These are phyloP conservation scores for Aspergillus ibericus DNA, from an alignment of 2,329 filamentous ascomycete species.

Conservation along the genomic window DNA sequence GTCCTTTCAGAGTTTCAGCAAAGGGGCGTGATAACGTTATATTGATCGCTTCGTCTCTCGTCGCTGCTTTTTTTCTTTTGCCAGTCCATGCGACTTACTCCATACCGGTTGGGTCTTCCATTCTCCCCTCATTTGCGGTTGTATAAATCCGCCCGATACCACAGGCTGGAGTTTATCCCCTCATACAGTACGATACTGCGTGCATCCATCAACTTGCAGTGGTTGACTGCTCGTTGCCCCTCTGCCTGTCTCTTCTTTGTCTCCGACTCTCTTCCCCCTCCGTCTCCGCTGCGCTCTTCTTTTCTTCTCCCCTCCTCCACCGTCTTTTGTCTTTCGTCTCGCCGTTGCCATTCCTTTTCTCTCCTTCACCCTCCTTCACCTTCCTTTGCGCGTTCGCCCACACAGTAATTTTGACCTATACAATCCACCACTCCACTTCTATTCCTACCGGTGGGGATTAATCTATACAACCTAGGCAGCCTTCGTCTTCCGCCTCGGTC, in stretches of 20 bases:
- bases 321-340: constrained; percentile 12
- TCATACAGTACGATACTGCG: neutral
- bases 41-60: neutral
- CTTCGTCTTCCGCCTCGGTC: neutral
- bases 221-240: constrained; percentile 15
- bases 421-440: constrained; percentile 3
- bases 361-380: constrained; percentile 27
- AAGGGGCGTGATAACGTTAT: neutral
- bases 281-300: constrained; percentile 16
- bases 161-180: neutral
- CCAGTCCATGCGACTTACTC: neutral
- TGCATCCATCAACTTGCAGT: neutral
- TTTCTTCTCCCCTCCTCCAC: constrained; percentile 15
- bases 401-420: constrained; percentile 30
- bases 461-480: constrained; percentile 4
- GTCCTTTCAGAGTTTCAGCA: neutral
- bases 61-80: neutral
- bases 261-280: constrained; percentile 16
- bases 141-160: neutral
- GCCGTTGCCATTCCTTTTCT: constrained; percentile 29
- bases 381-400: constrained; percentile 37
- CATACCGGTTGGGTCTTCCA: neutral
- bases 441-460: constrained; percentile 8
- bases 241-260: constrained; percentile 23
- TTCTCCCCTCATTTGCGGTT: neutral